Evolutionary conservation across 192 early-diverging fungal genomes (phyloP).

Genomic region (Umbelopsis sp.): DNA sequence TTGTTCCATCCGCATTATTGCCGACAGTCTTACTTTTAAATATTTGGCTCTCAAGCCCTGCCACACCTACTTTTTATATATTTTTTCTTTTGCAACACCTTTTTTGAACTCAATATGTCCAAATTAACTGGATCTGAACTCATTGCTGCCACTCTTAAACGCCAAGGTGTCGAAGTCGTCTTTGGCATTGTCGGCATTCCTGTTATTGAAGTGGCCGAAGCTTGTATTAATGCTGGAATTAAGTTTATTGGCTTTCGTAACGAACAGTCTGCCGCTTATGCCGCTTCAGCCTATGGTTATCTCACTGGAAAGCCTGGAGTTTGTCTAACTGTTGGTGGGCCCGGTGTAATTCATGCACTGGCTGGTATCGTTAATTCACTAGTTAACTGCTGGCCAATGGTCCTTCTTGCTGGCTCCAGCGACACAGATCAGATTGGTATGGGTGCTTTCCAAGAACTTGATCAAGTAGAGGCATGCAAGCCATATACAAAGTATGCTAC

Average conservation of each 20-base stretch:
- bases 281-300: slow-evolving; percentile 63
- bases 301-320: slow-evolving; percentile 66
- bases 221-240: slow-evolving; percentile 66
- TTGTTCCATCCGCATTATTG: neutral
- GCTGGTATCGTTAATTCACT: slow-evolving; percentile 71
- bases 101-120: neutral
- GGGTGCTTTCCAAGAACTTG: slow-evolving; percentile 74
- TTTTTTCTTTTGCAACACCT: neutral
- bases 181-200: slow-evolving; percentile 83
- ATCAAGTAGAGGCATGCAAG: slow-evolving; percentile 64
- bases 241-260: slow-evolving; percentile 73
- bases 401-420: slow-evolving; percentile 65
- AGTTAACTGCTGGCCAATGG: slow-evolving; percentile 70
- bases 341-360: slow-evolving; percentile 73
- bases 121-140: slow-evolving; percentile 57
- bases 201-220: slow-evolving; percentile 76
- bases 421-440: slow-evolving; percentile 55
- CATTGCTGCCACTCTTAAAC: slow-evolving; percentile 57
- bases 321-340: slow-evolving; percentile 69
- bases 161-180: slow-evolving; percentile 60
- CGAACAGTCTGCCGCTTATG: slow-evolving; percentile 76
- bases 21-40: too few species aligned
- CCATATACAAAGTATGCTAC: slow-evolving; percentile 64
- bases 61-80: neutral
- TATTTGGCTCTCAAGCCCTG: neutral